Evolutionary conservation across 2,329 filamentous ascomycete species (phyloP).

Genomic region (Aspergillus tamarii): DNA sequence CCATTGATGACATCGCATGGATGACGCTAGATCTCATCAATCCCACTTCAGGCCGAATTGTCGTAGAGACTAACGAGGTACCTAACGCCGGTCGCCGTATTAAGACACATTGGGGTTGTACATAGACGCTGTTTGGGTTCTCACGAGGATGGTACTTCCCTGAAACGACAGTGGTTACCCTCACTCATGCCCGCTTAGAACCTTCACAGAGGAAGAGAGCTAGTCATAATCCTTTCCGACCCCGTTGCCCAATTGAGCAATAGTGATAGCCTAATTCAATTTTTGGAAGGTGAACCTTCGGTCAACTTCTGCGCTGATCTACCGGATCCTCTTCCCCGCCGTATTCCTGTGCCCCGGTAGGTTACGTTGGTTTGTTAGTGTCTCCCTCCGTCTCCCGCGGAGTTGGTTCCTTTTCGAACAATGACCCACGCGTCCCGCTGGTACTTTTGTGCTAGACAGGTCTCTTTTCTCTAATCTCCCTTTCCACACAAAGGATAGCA

Average conservation of each 20-base stretch:
- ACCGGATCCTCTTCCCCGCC: slow-evolving; percentile 26
- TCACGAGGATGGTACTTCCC: neutral
- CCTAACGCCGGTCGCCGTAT: neutral
- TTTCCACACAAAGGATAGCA: neutral
- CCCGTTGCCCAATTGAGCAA: slow-evolving; percentile 12
- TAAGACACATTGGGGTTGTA: neutral
- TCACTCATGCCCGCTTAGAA: neutral
- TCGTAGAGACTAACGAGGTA: neutral
- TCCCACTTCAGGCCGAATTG: neutral
- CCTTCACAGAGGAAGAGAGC: neutral
- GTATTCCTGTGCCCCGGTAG: slow-evolving; percentile 15
- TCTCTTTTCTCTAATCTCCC: slow-evolving; percentile 16
- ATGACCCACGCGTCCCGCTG: slow-evolving; percentile 3
- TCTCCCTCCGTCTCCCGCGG: slow-evolving; percentile 13
- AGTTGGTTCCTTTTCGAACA: slow-evolving; percentile 9
- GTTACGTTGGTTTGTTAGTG: slow-evolving; percentile 17
- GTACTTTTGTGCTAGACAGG: slow-evolving; percentile 27
- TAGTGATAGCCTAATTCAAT: slow-evolving; percentile 14
- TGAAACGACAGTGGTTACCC: neutral
- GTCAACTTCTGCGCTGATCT: slow-evolving; percentile 23
- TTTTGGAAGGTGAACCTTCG: slow-evolving; percentile 16
- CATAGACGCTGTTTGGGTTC: neutral
- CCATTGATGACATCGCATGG: slow-evolving; percentile 16
- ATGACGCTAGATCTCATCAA: neutral
- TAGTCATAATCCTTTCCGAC: slow-evolving; percentile 5